Conservation (phyloP, 768 basidiomycete species). For the Boletus rufocinnamomeus region DNA sequence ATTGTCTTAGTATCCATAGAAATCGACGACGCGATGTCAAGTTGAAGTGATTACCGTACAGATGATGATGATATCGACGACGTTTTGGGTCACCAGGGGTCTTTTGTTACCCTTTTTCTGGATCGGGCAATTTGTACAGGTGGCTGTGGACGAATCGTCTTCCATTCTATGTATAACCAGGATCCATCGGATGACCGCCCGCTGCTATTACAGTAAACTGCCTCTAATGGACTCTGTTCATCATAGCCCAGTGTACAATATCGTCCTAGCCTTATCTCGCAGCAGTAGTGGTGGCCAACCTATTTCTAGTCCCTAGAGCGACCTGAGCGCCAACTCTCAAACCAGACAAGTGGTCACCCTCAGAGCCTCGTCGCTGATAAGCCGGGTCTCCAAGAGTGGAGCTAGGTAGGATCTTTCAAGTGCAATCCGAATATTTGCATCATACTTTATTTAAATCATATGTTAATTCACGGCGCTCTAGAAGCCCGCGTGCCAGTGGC, state of each 20-base stretch:
- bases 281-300: not conserved
- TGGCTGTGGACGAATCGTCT: no score
- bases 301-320: not conserved
- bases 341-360: not conserved
- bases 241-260: not conserved
- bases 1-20: slow-evolving; percentile 4
- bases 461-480: not conserved
- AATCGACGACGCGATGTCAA: not conserved
- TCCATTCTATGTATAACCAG: no score
- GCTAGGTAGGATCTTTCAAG: not conserved
- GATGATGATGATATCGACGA: not conserved
- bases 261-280: not conserved
- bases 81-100: not conserved
- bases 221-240: not conserved
- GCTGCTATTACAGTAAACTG: no score
- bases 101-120: not conserved
- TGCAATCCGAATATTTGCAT: not conserved
- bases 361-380: not conserved
- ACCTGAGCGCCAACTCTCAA: not conserved
- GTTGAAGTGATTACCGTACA: not conserved
- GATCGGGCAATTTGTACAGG: not conserved
- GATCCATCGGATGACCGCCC: no score
- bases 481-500: not conserved
- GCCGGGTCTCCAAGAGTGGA: not conserved
- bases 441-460: not conserved